Evolutionary conservation across 768 basidiomycete species (phyloP).

Genomic region (Dacryopinax spathularia): DNA sequence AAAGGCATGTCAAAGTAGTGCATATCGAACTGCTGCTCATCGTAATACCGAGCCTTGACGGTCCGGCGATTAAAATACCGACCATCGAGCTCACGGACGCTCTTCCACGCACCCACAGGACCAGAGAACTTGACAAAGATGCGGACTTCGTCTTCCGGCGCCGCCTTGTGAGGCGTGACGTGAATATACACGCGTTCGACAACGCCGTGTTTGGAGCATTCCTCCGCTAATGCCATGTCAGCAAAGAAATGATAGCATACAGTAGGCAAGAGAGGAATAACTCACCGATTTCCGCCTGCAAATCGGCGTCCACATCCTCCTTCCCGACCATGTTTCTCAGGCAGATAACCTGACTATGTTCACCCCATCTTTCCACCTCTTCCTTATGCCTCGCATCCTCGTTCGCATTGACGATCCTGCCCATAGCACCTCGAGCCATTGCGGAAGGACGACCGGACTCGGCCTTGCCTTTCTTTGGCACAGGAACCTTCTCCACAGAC

Average conservation of each 20-base stretch:
- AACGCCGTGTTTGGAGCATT: constrained; percentile 79
- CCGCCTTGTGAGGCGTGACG: constrained; percentile 48
- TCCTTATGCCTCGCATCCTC: constrained; percentile 66
- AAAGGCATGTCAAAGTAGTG: background rate
- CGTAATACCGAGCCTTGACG: constrained; percentile 70
- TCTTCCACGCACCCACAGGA: constrained; percentile 90
- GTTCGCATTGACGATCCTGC: constrained; percentile 80
- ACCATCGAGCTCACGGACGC: constrained; percentile 83
- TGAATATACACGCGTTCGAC: constrained; percentile 86
- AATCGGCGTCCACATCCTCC: constrained; percentile 68
- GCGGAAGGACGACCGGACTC: constrained; percentile 28
- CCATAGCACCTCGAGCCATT: constrained; percentile 46
- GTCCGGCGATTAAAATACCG: constrained; percentile 79
- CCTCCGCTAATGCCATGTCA: constrained; percentile 44
- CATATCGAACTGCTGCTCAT: constrained; percentile 36
- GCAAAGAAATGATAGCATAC: background rate
- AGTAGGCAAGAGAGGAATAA: constrained; percentile 8
- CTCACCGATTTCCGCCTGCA: constrained; percentile 77
- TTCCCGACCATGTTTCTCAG: constrained; percentile 78
- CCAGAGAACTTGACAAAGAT: constrained; percentile 87
- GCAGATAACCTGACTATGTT: constrained; percentile 78
- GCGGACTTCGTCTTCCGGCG: constrained; percentile 70
- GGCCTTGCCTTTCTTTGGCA: constrained; percentile 18
- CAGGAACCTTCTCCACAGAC: constrained; percentile 44
- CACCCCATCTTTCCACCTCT: constrained; percentile 70